A percentile compares a stretch with the other conserved stretches of the same genome.
Conservation (phyloP, 2,329 filamentous ascomycete species). For the Fusarium redolens region DNA sequence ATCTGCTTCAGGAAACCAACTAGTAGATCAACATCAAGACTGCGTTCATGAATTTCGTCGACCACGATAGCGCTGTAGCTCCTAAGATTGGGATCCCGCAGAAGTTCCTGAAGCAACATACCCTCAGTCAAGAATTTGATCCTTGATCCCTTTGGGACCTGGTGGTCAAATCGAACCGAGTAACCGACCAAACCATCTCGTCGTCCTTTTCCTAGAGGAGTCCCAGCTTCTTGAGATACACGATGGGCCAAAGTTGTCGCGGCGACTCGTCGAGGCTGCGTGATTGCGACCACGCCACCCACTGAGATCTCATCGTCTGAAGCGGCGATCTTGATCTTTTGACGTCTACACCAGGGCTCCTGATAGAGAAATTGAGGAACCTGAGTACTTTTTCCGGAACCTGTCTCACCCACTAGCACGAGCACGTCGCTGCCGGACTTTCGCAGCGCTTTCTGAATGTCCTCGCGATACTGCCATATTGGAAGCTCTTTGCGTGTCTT, state of each 20-base stretch:
- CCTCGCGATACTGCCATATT: conserved; percentile 79
- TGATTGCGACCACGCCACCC: conserved; percentile 89
- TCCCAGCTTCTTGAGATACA: conserved; percentile 81
- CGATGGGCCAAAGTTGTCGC: conserved; percentile 90
- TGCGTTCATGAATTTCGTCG: conserved; percentile 97
- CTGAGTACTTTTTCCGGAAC: conserved; percentile 96
- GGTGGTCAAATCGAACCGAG: conserved; percentile 93
- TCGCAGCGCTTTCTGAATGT: conserved; percentile 73
- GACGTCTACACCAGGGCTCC: conserved; percentile 81
- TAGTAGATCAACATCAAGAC: conserved; percentile 91
- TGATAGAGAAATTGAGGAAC: conserved; percentile 87
- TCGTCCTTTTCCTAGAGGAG: conserved; percentile 58
- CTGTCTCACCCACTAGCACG: conserved; percentile 91
- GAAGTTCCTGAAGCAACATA: conserved; percentile 93
- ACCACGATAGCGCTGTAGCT: conserved; percentile 92
- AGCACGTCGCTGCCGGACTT: conserved; percentile 74
- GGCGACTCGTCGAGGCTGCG: conserved; percentile 92
- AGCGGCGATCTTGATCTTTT: conserved; percentile 61
- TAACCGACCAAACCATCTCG: conserved; percentile 78
- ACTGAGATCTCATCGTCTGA: conserved; percentile 61
- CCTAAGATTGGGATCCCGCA: conserved; percentile 83
- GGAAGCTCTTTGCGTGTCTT: conserved; percentile 75
- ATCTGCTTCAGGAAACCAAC: conserved; percentile 89
- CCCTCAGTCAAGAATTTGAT: conserved; percentile 97
- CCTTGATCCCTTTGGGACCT: conserved; percentile 80